Conservation (phyloP, 208 protist genomes). For the Sergeia podlipaevii region DNA sequence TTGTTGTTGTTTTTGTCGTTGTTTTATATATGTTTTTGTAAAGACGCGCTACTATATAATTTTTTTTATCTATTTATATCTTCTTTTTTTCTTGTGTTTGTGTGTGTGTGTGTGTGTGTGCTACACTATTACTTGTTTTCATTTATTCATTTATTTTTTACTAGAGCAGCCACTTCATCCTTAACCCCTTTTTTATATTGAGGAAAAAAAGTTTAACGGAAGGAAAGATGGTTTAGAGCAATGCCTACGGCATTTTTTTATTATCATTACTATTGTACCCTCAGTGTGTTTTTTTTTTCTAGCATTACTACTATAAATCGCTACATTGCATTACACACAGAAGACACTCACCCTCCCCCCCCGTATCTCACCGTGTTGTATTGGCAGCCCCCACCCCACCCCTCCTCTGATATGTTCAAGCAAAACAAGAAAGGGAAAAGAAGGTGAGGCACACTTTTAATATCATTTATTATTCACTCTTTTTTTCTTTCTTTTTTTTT, state of each 20-base stretch:
- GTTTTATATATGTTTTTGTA: slow-evolving; percentile 2
- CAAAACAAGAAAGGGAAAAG: not conserved
- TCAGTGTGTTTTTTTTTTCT: too few relatives aligned
- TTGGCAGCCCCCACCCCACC: not conserved
- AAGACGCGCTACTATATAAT: slow-evolving; percentile 9
- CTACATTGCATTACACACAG: too few relatives aligned
- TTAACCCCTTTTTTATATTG: too few relatives aligned
- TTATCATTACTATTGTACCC: too few relatives aligned
- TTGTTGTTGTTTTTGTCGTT: not conserved
- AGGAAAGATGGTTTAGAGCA: too few relatives aligned
- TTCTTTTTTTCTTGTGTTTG: slow-evolving; percentile 1
- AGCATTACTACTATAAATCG: too few relatives aligned
- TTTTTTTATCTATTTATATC: not conserved
- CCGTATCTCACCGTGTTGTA: too few relatives aligned
- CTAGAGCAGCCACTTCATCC: too few relatives aligned
- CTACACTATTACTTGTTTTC: not conserved
- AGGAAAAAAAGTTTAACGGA: too few relatives aligned
- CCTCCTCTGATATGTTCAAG: not conserved
- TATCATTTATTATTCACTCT: not conserved
- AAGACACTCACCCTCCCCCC: too few relatives aligned
- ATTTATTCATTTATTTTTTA: slow-evolving; percentile 1
- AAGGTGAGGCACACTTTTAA: not conserved
- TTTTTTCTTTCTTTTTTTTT: slow-evolving; percentile 15
- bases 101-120: not conserved
- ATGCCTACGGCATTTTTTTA: too few relatives aligned